Percentiles rank a stretch among this genome's conserved stretches.
These are phyloP conservation scores for Diplodia scrobiculata DNA, from an alignment of 2,329 filamentous ascomycete species.

Conservation along the genomic window DNA sequence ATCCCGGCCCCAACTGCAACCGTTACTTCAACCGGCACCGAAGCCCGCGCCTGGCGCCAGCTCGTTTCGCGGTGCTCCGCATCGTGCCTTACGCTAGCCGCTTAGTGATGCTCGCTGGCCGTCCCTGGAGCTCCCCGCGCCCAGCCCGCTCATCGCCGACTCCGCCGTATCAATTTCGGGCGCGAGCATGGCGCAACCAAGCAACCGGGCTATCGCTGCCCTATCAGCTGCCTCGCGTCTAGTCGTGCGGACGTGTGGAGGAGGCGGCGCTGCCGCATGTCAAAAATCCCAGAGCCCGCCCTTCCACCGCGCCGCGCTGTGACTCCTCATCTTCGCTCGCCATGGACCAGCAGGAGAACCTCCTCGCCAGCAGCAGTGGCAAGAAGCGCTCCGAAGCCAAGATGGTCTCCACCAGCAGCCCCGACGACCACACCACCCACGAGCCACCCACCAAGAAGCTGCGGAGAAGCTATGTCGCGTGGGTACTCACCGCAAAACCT, in stretches of 20 bases:
- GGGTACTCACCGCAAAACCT: slow-evolving; percentile 1
- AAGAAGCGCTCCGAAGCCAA: slow-evolving; percentile 20
- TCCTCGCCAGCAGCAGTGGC: slow-evolving; percentile 18
- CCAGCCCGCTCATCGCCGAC: background rate
- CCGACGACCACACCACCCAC: slow-evolving; percentile 9
- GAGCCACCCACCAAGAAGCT: slow-evolving; percentile 29
- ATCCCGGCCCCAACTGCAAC: slow-evolving; percentile 1
- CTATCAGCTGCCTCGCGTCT: slow-evolving; percentile 12
- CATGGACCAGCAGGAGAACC: slow-evolving; percentile 23
- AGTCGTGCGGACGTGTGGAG: slow-evolving; percentile 1
- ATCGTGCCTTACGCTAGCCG: slow-evolving; percentile 25
- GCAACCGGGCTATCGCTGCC: slow-evolving; percentile 27
- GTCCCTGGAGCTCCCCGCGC: slow-evolving; percentile 8
- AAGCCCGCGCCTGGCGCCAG: slow-evolving; percentile 11
- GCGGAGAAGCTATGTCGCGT: slow-evolving; percentile 28
- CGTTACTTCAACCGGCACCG: slow-evolving; percentile 19
- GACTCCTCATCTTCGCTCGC: background rate
- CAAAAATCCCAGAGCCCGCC: slow-evolving; percentile 6
- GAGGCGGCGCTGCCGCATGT: slow-evolving; percentile 14
- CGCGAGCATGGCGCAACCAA: slow-evolving; percentile 16
- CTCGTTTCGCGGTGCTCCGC: slow-evolving; percentile 1
- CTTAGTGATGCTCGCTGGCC: slow-evolving; percentile 20
- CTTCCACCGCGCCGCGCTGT: background rate
- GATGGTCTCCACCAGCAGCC: slow-evolving; percentile 17
- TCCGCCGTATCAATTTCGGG: slow-evolving; percentile 26